phyloP scores from a whole-genome alignment of 1,284 basidiomycete species.

The Kalmanozyma brasiliensis region DNA sequence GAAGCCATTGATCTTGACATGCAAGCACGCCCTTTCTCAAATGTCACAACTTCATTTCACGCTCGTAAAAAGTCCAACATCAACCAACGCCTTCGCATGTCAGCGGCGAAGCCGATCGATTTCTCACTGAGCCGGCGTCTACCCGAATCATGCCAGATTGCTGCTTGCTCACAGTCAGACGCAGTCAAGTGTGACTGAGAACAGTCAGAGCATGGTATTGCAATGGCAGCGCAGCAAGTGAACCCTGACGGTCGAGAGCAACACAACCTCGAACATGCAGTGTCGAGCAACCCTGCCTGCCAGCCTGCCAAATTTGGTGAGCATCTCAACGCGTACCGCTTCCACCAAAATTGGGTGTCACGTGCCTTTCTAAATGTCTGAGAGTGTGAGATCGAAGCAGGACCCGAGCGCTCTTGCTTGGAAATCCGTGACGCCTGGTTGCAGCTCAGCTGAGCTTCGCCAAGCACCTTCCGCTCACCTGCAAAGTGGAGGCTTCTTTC shows the following conservation, averaged over 20 bases:
- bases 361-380: conserved; percentile 2
- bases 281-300: no score
- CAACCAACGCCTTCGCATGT: no score
- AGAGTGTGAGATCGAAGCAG: conserved; percentile 14
- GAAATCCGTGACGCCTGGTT: conserved; percentile 21
- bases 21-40: conserved; percentile 4
- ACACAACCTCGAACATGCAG: conserved; percentile 8
- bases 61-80: not conserved
- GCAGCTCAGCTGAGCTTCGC: conserved; percentile 8
- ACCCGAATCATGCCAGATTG: no score
- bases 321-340: conserved; percentile 13
- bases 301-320: not conserved
- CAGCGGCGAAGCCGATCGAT: no score
- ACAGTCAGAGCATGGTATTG: no score
- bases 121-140: no score
- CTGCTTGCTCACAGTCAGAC: not conserved
- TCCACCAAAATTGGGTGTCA: not conserved
- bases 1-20: not conserved
- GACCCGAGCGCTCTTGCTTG: no score
- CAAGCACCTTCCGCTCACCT: conserved; percentile 1
- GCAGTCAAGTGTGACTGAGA: not conserved
- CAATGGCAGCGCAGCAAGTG: no score
- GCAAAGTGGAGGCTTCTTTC: conserved; percentile 14
- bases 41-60: conserved; percentile 4
- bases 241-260: conserved; percentile 8